Evolutionary conservation across 1,284 basidiomycete genomes (phyloP), one percentile per base, ranked within the genome.

Genomic region (Boletus smithii): DNA sequence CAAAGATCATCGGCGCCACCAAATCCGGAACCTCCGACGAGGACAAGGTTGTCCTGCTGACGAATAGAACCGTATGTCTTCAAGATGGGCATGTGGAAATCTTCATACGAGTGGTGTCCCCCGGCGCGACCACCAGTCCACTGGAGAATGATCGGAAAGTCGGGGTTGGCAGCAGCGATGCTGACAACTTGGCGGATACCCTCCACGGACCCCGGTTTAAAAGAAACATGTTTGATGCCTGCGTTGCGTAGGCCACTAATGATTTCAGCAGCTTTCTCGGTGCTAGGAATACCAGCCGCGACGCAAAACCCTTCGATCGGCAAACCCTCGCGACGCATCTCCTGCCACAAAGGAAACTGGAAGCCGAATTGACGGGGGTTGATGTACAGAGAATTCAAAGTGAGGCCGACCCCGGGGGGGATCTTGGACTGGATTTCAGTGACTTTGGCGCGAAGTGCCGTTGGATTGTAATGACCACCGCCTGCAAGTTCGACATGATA

Each of bases 71-170:
- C 77, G 70, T 99, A 99, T 0, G 95, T 98, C 38, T 85, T 73
- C 36, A 99, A 75, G 59, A 99, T 85, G 1, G 97, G 95, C 69
- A 97, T 92, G 67, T 98, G 95, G 82, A 98, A 95, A 70, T 99
- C 97, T 70, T 99, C 97, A 69, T 86, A 97, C 10, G 91, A 95
- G 74, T 98, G 95, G 63, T 99, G 95, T 51, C 95, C 95, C 59
- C 95, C 95, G n/a, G 95, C 97, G 60, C 95, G 92, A 44, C 95
- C 95, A 65, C 95, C 97, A 41, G 95, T 99, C 95, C 95, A 98
- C 67, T 98, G 95, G 55, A 97, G 75, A 69, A 99, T 93, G 71
- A 99, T 86, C n/a, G 95, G 94, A 80, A 91, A 99, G 70, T 93
- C 86, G 35, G 95, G 91, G 71, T 97, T 95, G 53, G 92, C 80